Conservation (phyloP, 441 rosid species). For the Dalechampia spathulata region DNA sequence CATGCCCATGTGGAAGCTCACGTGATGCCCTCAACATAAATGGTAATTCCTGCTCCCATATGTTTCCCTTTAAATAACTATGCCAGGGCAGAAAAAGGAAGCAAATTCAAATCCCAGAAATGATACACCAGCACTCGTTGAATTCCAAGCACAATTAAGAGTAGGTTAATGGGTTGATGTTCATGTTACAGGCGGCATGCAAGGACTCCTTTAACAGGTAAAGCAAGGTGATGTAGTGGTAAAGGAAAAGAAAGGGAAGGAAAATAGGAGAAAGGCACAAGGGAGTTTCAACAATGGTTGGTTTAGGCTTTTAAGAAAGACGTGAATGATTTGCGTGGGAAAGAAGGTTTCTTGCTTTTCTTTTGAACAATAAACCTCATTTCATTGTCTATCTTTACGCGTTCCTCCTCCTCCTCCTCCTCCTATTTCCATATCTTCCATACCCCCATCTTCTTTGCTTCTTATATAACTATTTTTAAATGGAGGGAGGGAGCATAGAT, state of each 20-base stretch:
- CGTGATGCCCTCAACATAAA: slow-evolving; percentile 14
- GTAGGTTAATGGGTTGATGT: slow-evolving; percentile 5
- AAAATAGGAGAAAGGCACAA: slow-evolving; percentile 14
- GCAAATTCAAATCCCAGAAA: slow-evolving; percentile 1
- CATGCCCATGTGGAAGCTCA: slow-evolving; percentile 24
- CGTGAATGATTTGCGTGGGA: slow-evolving; percentile 32
- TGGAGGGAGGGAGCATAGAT: no score
- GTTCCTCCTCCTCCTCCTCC: no score
- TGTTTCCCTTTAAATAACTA: slow-evolving; percentile 5
- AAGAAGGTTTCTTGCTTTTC: slow-evolving; percentile 27
- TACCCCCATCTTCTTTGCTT: no score
- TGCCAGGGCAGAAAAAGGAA: not conserved
- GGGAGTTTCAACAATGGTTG: slow-evolving; percentile 24
- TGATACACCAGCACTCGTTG: not conserved
- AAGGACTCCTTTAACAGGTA: slow-evolving; percentile 16
- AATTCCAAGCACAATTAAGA: no score
- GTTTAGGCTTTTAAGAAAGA: slow-evolving; percentile 51
- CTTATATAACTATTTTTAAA: no score
- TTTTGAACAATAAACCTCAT: no score
- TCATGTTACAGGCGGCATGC: slow-evolving; percentile 11
- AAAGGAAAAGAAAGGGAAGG: not conserved
- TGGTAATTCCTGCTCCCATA: slow-evolving; percentile 13
- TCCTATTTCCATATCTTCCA: no score
- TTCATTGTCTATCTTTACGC: no score
- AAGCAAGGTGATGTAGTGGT: slow-evolving; percentile 3